phyloP scores from a whole-genome alignment of 306 rosid genomes.

The Ormosia emarginata region DNA sequence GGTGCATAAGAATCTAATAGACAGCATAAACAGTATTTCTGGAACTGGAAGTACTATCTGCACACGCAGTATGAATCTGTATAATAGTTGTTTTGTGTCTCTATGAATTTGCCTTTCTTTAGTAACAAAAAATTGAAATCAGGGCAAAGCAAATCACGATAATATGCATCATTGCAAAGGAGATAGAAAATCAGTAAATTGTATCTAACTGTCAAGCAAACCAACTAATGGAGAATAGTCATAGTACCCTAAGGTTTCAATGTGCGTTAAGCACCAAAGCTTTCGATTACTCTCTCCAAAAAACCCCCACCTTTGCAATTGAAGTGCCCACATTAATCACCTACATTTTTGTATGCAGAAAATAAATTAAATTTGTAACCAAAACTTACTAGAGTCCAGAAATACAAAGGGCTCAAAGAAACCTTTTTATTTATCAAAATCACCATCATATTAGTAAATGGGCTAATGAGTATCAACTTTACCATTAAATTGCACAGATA shows the following conservation, averaged over 20 bases:
- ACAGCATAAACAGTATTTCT: not conserved
- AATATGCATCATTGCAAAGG: not conserved
- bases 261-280: conserved; percentile 94
- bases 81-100: not conserved
- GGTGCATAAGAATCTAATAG: conserved; percentile 1
- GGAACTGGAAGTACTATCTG: not conserved
- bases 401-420: not conserved
- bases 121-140: not conserved
- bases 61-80: not conserved
- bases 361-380: not conserved
- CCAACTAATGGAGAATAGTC: not conserved
- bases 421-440: not conserved
- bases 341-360: conserved; percentile 36
- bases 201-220: not conserved
- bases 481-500: not conserved
- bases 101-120: conserved; percentile 4
- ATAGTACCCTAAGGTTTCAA: conserved; percentile 80
- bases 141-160: not conserved
- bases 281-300: conserved; percentile 70
- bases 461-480: not conserved
- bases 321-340: conserved; percentile 90
- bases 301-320: conserved; percentile 82
- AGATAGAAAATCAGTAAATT: not conserved
- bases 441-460: not conserved
- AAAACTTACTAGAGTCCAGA: not conserved